Conservation (phyloP, 305 asterid genomes). For the Vinca major region DNA sequence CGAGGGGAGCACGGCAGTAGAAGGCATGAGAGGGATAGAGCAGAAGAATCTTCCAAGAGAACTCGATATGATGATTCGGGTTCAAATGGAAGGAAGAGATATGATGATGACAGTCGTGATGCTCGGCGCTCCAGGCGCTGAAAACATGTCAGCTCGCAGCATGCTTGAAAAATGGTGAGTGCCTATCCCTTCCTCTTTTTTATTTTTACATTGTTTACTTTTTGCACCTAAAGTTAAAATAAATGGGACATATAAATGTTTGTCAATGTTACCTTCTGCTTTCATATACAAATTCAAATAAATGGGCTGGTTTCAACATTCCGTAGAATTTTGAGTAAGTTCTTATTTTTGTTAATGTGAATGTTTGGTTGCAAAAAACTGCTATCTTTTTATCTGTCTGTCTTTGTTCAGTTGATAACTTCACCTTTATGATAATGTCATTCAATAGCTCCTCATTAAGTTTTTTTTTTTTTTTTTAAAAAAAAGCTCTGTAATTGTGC, state of each 20-base stretch:
- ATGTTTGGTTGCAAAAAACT: not conserved
- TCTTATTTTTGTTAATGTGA: not conserved
- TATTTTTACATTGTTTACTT: not conserved
- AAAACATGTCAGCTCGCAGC: not conserved
- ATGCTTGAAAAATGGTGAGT: not conserved
- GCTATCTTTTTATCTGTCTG: not conserved
- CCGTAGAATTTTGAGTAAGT: not conserved
- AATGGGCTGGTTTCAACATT: not conserved
- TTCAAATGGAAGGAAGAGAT: slow-evolving; percentile 40
- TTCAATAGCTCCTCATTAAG: not conserved
- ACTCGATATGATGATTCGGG: slow-evolving; percentile 45
- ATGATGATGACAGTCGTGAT: slow-evolving; percentile 41
- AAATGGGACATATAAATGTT: too few species aligned
- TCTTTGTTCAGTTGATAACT: not conserved
- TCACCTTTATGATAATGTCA: too few species aligned
- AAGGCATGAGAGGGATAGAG: slow-evolving; percentile 39
- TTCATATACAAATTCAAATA: not conserved
- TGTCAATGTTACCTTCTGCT: not conserved
- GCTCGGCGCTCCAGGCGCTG: slow-evolving; percentile 39
- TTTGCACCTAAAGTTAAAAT: not conserved
- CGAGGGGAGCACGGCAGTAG: slow-evolving; percentile 34
- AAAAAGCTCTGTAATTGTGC: not conserved
- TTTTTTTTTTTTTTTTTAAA: too few species aligned
- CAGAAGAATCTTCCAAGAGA: slow-evolving; percentile 38
- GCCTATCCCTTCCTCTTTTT: not conserved